A percentile compares a stretch with the other conserved stretches of the same genome.
Evolutionary conservation across 2,329 filamentous ascomycete genomes (phyloP).

Genomic region (Cephalotrichum gorgonifer): DNA sequence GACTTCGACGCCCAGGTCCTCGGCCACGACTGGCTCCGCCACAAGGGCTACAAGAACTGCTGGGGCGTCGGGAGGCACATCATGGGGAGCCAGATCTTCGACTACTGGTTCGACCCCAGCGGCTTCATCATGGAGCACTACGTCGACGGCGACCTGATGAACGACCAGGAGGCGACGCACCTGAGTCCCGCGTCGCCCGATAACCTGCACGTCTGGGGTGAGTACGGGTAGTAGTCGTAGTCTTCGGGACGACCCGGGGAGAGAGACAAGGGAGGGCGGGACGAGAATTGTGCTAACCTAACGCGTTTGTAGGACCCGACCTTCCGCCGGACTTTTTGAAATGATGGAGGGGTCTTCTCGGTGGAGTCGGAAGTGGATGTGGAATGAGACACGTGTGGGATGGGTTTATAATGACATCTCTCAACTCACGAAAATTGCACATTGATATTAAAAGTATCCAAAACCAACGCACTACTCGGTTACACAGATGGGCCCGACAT

Average conservation of each 20-base stretch:
- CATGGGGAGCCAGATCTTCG: constrained; percentile 59
- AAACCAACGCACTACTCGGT: no score
- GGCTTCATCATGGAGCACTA: constrained; percentile 61
- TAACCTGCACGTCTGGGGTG: constrained; percentile 35
- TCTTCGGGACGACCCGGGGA: no score
- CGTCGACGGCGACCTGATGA: constrained; percentile 57
- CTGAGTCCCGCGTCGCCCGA: constrained; percentile 26
- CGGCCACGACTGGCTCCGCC: constrained; percentile 57
- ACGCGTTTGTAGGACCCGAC: constrained; percentile 8
- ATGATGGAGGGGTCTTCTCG: neutral
- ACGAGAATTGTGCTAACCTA: neutral
- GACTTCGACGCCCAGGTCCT: constrained; percentile 62
- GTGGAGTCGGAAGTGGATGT: neutral
- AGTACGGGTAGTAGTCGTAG: constrained; percentile 5
- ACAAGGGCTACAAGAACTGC: constrained; percentile 51
- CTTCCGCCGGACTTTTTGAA: constrained; percentile 9
- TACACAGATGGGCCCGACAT: no score
- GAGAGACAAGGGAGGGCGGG: neutral
- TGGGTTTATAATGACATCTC: no score
- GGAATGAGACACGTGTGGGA: no score
- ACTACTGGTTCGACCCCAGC: constrained; percentile 39
- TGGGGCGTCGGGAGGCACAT: constrained; percentile 66
- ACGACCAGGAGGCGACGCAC: constrained; percentile 39
- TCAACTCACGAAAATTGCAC: no score
- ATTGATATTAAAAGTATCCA: no score